A percentile compares a stretch with the other conserved stretches of the same genome.
Evolutionary conservation across 1,284 basidiomycete genomes (phyloP).

Genomic region (Tylopilus sp.): DNA sequence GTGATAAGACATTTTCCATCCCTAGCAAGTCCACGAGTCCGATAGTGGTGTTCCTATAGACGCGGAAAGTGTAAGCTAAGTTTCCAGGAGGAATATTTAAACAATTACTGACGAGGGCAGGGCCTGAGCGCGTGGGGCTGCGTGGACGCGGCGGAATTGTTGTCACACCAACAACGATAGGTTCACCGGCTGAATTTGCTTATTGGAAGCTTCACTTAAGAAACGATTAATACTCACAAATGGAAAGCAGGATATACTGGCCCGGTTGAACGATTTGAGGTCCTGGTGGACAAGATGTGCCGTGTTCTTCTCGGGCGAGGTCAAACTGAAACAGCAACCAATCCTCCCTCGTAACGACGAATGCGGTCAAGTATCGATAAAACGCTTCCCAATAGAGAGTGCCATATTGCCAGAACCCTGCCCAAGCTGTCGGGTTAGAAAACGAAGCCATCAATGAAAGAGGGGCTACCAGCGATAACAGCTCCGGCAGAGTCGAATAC

Average conservation of each 20-base stretch:
- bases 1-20: slow-evolving; percentile 4
- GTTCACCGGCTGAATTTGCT: background rate
- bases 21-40: background rate
- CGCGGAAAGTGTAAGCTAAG: background rate
- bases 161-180: background rate
- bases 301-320: background rate
- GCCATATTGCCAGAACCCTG: slow-evolving; percentile 4
- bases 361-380: background rate
- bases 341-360: background rate
- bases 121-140: background rate
- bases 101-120: background rate
- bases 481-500: background rate
- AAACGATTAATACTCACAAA: background rate
- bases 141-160: background rate
- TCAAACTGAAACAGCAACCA: background rate
- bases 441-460: background rate
- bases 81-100: slow-evolving; percentile 19
- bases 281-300: background rate
- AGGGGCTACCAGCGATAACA: background rate
- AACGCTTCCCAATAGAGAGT: background rate
- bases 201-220: background rate
- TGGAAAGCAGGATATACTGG: background rate
- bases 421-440: background rate
- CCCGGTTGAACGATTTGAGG: background rate
- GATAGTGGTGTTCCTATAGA: background rate